These are phyloP conservation scores for Mucor circinelloides DNA, from an alignment of 371 early-diverging fungal genomes.

Conservation along the genomic window DNA sequence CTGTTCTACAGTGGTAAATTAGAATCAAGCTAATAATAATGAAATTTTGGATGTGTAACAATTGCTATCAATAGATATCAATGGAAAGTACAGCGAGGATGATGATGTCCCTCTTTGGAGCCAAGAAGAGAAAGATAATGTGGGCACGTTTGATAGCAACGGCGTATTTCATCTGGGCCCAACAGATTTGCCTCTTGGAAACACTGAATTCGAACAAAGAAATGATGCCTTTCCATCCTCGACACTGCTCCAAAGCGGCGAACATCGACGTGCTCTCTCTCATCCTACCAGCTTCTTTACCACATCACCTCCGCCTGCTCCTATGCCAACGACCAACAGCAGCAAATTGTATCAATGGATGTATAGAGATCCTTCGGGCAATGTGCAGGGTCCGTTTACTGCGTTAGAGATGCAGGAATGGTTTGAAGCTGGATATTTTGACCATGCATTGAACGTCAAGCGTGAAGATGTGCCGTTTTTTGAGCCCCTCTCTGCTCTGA, in stretches of 20 bases:
- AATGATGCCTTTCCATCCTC: not conserved
- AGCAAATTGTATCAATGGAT: slow-evolving; percentile 54
- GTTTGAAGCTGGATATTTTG: slow-evolving; percentile 74
- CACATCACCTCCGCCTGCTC: not conserved
- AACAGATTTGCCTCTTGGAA: slow-evolving; percentile 33
- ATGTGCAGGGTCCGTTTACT: slow-evolving; percentile 71
- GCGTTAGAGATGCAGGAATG: slow-evolving; percentile 79
- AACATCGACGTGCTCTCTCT: not conserved
- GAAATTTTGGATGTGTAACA: not conserved
- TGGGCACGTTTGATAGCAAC: slow-evolving; percentile 62
- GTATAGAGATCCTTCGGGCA: slow-evolving; percentile 70
- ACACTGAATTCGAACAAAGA: slow-evolving; percentile 7
- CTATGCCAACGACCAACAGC: not conserved
- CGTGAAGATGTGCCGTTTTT: slow-evolving; percentile 62
- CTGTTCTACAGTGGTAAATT: not conserved
- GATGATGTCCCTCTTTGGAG: slow-evolving; percentile 31
- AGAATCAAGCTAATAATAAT: not conserved
- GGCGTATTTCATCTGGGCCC: slow-evolving; percentile 63
- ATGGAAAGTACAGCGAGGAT: not conserved
- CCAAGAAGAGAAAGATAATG: slow-evolving; percentile 22
- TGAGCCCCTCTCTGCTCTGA: slow-evolving; percentile 61
- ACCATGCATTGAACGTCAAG: slow-evolving; percentile 63
- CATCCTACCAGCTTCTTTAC: not conserved
- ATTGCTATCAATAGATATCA: not conserved
- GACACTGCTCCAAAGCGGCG: not conserved